Evolutionary conservation across 176 grass and related monocot genomes (phyloP), one percentile per base, ranked within the genome.

Genomic region (Triticum timopheevii): DNA sequence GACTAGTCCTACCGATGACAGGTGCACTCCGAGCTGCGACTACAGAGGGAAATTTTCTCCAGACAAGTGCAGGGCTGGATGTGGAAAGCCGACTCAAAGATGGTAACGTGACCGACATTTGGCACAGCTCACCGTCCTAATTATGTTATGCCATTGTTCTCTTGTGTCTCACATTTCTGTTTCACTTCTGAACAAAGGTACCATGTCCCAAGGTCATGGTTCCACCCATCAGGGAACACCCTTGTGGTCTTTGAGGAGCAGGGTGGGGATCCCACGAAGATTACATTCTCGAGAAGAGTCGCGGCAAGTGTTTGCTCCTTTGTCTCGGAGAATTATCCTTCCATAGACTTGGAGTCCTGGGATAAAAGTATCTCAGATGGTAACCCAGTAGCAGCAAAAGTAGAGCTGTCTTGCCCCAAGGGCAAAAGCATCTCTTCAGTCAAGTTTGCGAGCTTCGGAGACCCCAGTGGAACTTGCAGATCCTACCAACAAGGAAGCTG

Each of bases 171-270:
- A 85, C 61, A 67, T 70, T 49, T 86, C 22, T 72, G 15, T 45
- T 86, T 84, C 80, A 16, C 66, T 80, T 86, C 80, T 82, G 82
- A 11, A 47, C 17, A 80, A 80, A 99, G 97, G 97, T 99, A 96
- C 44, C 97, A 99, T 90, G 83, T 96, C 82, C 97, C 97, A 44
- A 81, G 80, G 75, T 99, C 97, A 69, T 99, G 94, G 94, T 99
- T 99, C 88, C 90, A 90, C 24, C 85, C 87, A 27, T 91, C 97
- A 74, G 89, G 90, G 80, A 99, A 99, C 38, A 91, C 85, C 31
- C 97, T 99, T 56, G 90, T 99, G 49, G 69, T 99, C 58, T 96
- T 96, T 80, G 94, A 99, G 81, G 97, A 99, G 66, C 92, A 83
- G 73, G 97, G 94, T 1, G 97, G 94, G 58, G 88, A 99, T 94